Evolutionary conservation across 805 yeast genomes (phyloP).

Genomic region (Kazachstania bromeliacearum): DNA sequence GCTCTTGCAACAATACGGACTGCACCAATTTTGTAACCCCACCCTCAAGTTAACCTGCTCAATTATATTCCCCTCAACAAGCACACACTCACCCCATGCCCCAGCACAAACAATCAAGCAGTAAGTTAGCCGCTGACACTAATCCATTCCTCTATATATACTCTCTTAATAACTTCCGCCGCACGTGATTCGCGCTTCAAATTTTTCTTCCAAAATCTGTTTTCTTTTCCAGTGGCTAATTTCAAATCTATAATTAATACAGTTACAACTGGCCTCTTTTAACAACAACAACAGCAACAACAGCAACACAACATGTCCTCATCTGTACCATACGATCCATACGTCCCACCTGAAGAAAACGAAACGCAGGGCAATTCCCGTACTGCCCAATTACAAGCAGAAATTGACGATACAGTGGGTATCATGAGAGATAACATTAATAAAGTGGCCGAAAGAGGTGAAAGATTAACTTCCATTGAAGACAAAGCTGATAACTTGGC

Average conservation of each 20-base stretch:
- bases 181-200: not conserved
- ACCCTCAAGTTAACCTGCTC: too few species aligned
- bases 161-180: not conserved
- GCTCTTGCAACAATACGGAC: too few species aligned
- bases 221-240: too few species aligned
- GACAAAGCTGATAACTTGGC: slow-evolving; percentile 90
- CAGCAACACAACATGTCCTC: slow-evolving; percentile 45
- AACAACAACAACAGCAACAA: not conserved
- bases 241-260: not conserved
- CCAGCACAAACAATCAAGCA: too few species aligned
- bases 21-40: too few species aligned
- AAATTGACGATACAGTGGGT: slow-evolving; percentile 92
- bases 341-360: slow-evolving; percentile 48
- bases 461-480: slow-evolving; percentile 82
- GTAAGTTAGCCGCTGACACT: too few species aligned
- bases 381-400: slow-evolving; percentile 82
- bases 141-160: too few species aligned
- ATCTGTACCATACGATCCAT: slow-evolving; percentile 79
- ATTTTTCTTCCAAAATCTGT: too few species aligned
- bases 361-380: slow-evolving; percentile 31
- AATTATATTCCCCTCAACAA: too few species aligned
- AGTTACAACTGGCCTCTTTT: not conserved
- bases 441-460: slow-evolving; percentile 90
- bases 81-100: too few species aligned
- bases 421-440: slow-evolving; percentile 96